Evolutionary conservation across 2,329 filamentous ascomycete genomes (phyloP).

Genomic region (Ilyonectria sp.): DNA sequence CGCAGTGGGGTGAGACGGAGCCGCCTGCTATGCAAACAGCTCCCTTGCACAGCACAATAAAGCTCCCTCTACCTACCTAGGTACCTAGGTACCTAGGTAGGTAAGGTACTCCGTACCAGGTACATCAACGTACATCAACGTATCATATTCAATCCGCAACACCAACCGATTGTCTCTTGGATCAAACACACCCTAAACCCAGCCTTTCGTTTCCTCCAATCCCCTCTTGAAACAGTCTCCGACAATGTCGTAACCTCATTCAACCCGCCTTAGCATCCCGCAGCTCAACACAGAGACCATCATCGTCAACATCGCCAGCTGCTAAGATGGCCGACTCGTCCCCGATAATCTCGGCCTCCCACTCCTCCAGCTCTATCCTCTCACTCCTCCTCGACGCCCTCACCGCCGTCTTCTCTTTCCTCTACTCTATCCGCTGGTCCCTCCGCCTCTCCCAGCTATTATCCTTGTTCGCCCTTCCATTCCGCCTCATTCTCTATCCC

Average conservation of each 20-base stretch:
- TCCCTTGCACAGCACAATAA: background rate
- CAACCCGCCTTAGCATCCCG: background rate
- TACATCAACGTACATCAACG: too few species aligned
- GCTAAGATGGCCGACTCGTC: slow-evolving; percentile 32
- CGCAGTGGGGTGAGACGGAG: slow-evolving; percentile 8
- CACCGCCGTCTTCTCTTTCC: slow-evolving; percentile 44
- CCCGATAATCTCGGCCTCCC: slow-evolving; percentile 23
- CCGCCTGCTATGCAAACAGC: background rate
- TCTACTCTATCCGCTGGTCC: slow-evolving; percentile 50
- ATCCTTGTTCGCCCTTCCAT: slow-evolving; percentile 48
- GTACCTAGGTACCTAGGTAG: too few species aligned
- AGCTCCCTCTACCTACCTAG: background rate
- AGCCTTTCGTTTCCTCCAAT: background rate
- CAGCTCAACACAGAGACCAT: background rate
- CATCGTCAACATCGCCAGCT: slow-evolving; percentile 25
- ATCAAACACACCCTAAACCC: background rate
- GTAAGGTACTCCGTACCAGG: too few species aligned
- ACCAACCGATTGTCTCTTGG: background rate
- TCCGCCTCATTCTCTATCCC: slow-evolving; percentile 51
- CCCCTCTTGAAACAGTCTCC: background rate
- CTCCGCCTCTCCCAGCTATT: slow-evolving; percentile 43
- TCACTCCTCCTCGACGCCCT: slow-evolving; percentile 46
- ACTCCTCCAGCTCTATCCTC: slow-evolving; percentile 31
- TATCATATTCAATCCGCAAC: background rate
- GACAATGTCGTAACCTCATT: background rate